Conservation (phyloP, 768 basidiomycete species). For the Lactarius indigo region DNA sequence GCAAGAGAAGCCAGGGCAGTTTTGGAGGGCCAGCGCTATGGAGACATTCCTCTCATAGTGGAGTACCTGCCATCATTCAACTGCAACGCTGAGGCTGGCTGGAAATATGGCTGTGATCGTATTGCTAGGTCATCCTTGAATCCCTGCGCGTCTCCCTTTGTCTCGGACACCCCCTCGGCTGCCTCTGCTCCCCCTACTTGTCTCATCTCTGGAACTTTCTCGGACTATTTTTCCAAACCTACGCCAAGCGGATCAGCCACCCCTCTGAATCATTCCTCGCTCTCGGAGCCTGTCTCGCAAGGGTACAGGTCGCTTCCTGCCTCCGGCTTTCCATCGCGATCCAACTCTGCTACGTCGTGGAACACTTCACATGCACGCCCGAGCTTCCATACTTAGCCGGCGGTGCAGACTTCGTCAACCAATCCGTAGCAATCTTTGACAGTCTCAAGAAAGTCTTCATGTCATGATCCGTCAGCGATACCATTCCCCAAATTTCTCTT, state of each 20-base stretch:
- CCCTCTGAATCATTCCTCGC: not conserved
- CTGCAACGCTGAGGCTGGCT: constrained; percentile 3
- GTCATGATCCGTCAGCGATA: constrained; percentile 11
- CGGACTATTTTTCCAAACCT: constrained; percentile 21
- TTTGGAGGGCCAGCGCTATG: constrained; percentile 62
- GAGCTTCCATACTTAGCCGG: not conserved
- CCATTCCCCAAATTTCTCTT: constrained; percentile 2
- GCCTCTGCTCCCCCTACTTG: constrained; percentile 25
- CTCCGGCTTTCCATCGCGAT: constrained; percentile 21
- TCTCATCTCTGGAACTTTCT: constrained; percentile 1
- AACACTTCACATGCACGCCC: not conserved
- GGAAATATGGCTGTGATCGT: constrained; percentile 23
- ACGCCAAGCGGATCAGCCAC: not conserved
- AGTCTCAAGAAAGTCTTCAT: not conserved
- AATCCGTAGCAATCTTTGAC: not conserved
- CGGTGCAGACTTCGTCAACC: not conserved
- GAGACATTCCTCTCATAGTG: constrained; percentile 40
- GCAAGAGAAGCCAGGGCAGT: constrained; percentile 64
- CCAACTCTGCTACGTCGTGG: constrained; percentile 23
- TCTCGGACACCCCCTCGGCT: constrained; percentile 11
- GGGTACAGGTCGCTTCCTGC: constrained; percentile 20
- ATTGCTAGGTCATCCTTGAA: constrained; percentile 32
- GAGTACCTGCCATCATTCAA: constrained; percentile 33
- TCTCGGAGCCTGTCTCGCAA: not conserved
- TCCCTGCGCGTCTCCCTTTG: constrained; percentile 34